These are phyloP conservation scores for Penicillium decumbens DNA, from an alignment of 2,329 filamentous ascomycete species.

Conservation along the genomic window DNA sequence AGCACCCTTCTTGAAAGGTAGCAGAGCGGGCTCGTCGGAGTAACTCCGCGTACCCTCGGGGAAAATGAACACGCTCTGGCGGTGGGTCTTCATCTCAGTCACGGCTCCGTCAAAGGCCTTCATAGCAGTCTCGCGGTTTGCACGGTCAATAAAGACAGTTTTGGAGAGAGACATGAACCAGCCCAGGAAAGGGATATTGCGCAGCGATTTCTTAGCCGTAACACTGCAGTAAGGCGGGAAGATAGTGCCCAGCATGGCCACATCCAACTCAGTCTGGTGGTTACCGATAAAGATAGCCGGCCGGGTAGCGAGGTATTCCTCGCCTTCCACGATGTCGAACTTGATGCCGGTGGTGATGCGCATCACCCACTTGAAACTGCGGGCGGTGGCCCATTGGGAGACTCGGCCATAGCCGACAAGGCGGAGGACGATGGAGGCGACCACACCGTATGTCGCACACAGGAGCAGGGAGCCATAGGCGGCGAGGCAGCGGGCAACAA, in stretches of 20 bases:
- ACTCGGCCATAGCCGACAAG: conserved; percentile 67
- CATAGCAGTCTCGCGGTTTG: conserved; percentile 74
- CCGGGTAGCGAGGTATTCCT: conserved; percentile 60
- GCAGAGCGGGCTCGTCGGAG: conserved; percentile 68
- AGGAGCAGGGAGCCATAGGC: conserved; percentile 44
- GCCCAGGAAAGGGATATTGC: conserved; percentile 75
- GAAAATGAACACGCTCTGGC: conserved; percentile 57
- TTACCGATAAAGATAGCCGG: conserved; percentile 91
- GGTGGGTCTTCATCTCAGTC: conserved; percentile 66
- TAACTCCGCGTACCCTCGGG: conserved; percentile 89
- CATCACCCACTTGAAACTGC: conserved; percentile 78
- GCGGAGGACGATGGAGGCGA: conserved; percentile 67
- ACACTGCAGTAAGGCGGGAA: conserved; percentile 91
- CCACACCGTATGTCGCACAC: conserved; percentile 66
- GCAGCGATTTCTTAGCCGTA: conserved; percentile 83
- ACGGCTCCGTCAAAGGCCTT: conserved; percentile 82
- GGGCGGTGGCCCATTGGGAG: conserved; percentile 78
- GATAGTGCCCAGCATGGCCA: conserved; percentile 80
- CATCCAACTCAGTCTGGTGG: conserved; percentile 94
- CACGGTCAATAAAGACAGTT: conserved; percentile 91
- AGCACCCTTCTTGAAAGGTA: conserved; percentile 98
- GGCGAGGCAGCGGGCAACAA: conserved; percentile 45
- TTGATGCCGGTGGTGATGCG: conserved; percentile 67
- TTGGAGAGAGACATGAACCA: conserved; percentile 91
- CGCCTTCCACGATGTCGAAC: conserved; percentile 67